A percentile compares a stretch with the other conserved stretches of the same genome.
Conservation (phyloP, 2,329 filamentous ascomycete species). For the Penicillium sp. region DNA sequence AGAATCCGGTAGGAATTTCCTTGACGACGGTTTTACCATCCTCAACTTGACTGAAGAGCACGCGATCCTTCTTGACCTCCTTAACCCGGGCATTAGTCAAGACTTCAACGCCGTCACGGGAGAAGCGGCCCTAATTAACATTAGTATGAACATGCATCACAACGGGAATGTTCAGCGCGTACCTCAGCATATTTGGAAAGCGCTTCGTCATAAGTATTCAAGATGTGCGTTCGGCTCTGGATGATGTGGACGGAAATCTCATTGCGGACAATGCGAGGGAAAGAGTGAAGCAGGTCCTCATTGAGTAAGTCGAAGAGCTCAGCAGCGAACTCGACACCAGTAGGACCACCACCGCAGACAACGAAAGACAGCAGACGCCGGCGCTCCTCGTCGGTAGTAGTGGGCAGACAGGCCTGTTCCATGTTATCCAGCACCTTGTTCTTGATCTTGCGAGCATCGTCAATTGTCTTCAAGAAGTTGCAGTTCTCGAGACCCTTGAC, state of each 20-base stretch:
- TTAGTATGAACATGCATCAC: conserved; percentile 13
- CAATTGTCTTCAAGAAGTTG: conserved; percentile 93
- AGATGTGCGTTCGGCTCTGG: conserved; percentile 89
- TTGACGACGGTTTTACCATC: conserved; percentile 80
- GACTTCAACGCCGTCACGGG: conserved; percentile 88
- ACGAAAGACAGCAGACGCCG: conserved; percentile 90
- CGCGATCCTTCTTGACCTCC: conserved; percentile 81
- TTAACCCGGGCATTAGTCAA: conserved; percentile 92
- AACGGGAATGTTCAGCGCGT: conserved; percentile 16
- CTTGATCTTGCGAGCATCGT: conserved; percentile 86
- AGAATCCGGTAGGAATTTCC: conserved; percentile 94
- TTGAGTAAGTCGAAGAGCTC: conserved; percentile 96
- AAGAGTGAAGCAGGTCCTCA: conserved; percentile 83
- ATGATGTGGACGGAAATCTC: conserved; percentile 98
- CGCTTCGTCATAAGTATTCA: conserved; percentile 97
- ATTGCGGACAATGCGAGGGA: conserved; percentile 89
- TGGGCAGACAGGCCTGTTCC: conserved; percentile 90
- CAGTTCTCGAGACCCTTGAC: conserved; percentile 94
- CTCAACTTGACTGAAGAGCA: conserved; percentile 85
- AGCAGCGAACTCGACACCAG: conserved; percentile 95
- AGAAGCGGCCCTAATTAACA: conserved; percentile 69
- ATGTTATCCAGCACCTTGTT: conserved; percentile 89
- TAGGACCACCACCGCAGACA: conserved; percentile 92
- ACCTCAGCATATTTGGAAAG: conserved; percentile 88
- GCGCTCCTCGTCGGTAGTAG: conserved; percentile 85